Base-by-base conservation (phyloP, 768 basidiomycete genomes). In the Phylloporus arenicola region DNA sequence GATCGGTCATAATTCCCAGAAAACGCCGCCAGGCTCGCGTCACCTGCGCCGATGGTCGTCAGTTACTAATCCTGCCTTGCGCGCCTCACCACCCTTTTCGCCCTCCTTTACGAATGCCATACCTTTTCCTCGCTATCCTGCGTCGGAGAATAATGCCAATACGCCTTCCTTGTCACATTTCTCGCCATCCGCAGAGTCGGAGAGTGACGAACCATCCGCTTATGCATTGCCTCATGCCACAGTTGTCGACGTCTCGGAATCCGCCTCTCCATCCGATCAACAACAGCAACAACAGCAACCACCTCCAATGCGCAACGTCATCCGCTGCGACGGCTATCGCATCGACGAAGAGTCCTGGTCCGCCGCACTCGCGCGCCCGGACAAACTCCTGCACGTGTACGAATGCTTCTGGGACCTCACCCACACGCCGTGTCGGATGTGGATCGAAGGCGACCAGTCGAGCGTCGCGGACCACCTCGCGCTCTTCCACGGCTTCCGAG, bases 391-490 rank as follows among this genome's bases (percentile, higher is more conserved):
- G 8, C 57, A 69, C 52, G 56, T 68, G 27, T 68, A 67, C 50
- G 61, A 67, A 38, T 67, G 66, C 29, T 56, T 61, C 42, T 69
- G 66, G 66, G 58, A 63, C 47, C 47, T 50, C 25, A 3, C 45
- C 27, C 47, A 63, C 39, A 42, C 65, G 0, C 51, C 67, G 2
- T 67, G 66, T 16, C 53, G 65, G 1, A 67, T 67, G 67, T 69
- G 68, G 59, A 64, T 67, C 33, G 68, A 67, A 43, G 67, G 68
- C 17, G 68, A 67, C 48, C 68, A 69, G 12, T 59, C 63, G 16
- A 61, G 54, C 52, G 64, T 69, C 20, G 65, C 65, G 10, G 66
- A 67, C 49, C 66, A 67, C 49, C 61, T 67, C 51, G 53, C 56
- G 11, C 64, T 61, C 44, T 67, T 63, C 33, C 66, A 67, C 48